These are phyloP conservation scores for Pouteria glomerata DNA, from an alignment of 148 eudicot species.

Conservation along the genomic window DNA sequence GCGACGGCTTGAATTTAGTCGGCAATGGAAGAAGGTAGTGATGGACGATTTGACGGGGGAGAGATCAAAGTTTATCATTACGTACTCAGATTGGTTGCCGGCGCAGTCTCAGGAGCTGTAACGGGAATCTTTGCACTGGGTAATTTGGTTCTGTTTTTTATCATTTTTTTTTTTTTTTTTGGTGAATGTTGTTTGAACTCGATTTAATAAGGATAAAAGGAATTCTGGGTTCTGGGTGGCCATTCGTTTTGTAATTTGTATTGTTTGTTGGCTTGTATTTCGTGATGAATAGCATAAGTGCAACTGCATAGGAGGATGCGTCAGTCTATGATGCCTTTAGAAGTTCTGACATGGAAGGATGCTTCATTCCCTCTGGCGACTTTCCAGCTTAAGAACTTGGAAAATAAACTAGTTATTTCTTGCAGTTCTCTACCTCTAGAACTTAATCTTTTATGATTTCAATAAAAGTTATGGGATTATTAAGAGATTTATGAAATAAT, in stretches of 20 bases:
- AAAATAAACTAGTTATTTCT: not conserved
- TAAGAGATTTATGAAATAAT: too few relatives aligned
- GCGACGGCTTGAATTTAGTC: not conserved
- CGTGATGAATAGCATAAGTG: too few relatives aligned
- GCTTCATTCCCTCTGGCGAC: not conserved
- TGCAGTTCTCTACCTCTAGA: too few relatives aligned
- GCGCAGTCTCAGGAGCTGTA: constrained; percentile 54
- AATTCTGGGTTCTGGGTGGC: not conserved
- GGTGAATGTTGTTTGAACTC: not conserved
- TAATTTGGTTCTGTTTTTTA: not conserved
- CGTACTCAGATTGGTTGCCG: constrained; percentile 36
- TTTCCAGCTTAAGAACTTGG: not conserved
- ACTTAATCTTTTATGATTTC: not conserved
- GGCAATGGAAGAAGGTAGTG: constrained; percentile 32
- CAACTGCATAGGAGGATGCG: not conserved
- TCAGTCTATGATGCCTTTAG: not conserved
- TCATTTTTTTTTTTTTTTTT: not conserved
- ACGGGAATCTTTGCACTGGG: constrained; percentile 61
- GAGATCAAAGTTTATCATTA: constrained; percentile 32
- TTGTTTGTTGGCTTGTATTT: too few relatives aligned
- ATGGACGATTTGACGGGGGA: constrained; percentile 20
- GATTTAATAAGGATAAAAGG: not conserved
- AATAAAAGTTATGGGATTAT: not conserved
- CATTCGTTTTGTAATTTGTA: too few relatives aligned
- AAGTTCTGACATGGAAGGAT: not conserved